A percentile compares a stretch with the other conserved stretches of the same genome.
These are phyloP conservation scores for Niveomyces coronatus DNA, from an alignment of 2,329 filamentous ascomycete genomes.

Conservation along the genomic window DNA sequence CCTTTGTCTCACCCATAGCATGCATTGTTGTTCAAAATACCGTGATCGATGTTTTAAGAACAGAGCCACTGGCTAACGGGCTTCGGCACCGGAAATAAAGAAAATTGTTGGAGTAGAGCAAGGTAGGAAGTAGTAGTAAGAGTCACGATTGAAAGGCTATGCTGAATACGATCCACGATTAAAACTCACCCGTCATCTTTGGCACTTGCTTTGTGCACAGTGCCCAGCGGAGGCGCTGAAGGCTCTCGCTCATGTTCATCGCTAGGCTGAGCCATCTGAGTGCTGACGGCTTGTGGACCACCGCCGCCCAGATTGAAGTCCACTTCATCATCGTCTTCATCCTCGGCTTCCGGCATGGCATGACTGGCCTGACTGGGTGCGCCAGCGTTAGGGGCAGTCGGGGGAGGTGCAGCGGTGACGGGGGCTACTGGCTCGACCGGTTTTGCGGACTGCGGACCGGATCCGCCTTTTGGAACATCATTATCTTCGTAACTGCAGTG, in stretches of 20 bases:
- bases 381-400: conserved; percentile 21
- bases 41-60: no score
- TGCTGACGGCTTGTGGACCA: conserved; percentile 21
- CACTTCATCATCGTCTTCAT: conserved; percentile 28
- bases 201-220: conserved; percentile 52
- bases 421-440: conserved; percentile 4
- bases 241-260: conserved; percentile 16
- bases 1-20: no score
- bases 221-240: conserved; percentile 25
- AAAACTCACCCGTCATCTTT: conserved; percentile 36
- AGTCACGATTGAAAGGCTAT: conserved; percentile 3
- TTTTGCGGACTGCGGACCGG: conserved; percentile 16
- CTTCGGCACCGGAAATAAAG: no score
- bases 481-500: conserved; percentile 55
- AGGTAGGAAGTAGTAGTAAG: no score
- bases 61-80: no score
- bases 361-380: conserved; percentile 27
- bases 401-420: conserved; percentile 14
- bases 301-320: conserved; percentile 50
- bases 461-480: conserved; percentile 32
- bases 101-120: no score
- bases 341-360: conserved; percentile 37
- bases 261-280: conserved; percentile 17
- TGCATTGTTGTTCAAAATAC: no score
- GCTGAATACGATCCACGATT: not conserved